Base-by-base conservation (phyloP, 2,329 filamentous ascomycete genomes). In the Tympanopsis confertula region DNA sequence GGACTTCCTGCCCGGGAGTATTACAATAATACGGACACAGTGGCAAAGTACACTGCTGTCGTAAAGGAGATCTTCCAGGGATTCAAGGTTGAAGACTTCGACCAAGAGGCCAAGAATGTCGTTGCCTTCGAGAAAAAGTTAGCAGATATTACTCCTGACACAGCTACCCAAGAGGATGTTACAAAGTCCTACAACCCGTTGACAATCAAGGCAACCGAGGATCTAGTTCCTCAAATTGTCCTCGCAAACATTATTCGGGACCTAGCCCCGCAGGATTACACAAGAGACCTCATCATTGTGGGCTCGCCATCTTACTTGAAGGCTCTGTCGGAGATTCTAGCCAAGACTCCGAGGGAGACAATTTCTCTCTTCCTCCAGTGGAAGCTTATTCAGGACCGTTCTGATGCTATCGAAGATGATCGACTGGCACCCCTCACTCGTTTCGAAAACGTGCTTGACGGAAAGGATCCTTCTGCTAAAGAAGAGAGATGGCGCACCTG, bases 401-500 rank as follows among this genome's bases (percentile, higher is more conserved):
- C 65, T 17, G 48, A 54, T 2, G 65, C 61, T 19, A 62, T 85
- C 19, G 71, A 84, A 40, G 68, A 73, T 13, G 66, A 74, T 14
- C 69, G 71, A 35, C 52, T 82, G 13, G 66, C 71, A 45, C 74
- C 79, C 2, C 72, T 78, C 39, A 64, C 56, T 13, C 63, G 67
- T 24, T 82, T 85, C 45, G 57, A 59, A 24, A 82, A 81, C 46
- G 63, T 70, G 35, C 62, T 83, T 4, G 62, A 64, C 42, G 80
- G 75, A 35, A 74, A 71, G 47, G 74, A 79, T 39, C 69, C 76
- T 1, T 66, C 80, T 37, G 71, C 76, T 2, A 66, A 64, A 15
- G 59, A 74, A 13, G 80, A 84, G 47, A 66, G 78, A 36, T 83
- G 78, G 78, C 67, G 78, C 46, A 76, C 65, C 5, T 85, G 80